Evolutionary conservation across 116 monocot species (phyloP), one percentile per base, ranked within the genome.

Genomic region (Dioscorea cayenensis): DNA sequence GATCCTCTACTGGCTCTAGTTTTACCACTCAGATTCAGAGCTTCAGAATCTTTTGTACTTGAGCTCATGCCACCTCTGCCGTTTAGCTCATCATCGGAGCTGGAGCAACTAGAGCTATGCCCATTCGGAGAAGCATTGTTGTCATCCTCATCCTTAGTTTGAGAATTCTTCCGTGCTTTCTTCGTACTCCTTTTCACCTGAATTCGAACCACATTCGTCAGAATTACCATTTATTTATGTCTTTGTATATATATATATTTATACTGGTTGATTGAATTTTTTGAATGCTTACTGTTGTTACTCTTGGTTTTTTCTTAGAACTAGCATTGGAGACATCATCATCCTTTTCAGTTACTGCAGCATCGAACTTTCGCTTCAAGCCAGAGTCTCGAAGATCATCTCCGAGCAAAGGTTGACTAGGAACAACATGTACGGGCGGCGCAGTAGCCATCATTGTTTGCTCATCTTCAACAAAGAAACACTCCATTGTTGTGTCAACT

Each of bases 1-100:
- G 94, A 79, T 12, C 94, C 90, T 9, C 87, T 77, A 17, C 79
- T 70, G 11, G 87, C 87, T 74, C 85, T 75, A 21, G 51, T 74
- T 69, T 86, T 92, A 14, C 71, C 84, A n/a, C 73, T 78, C 49
- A 66, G 23, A 52, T 77, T 81, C 6, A 72, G 64, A 63, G 75
- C 78, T 0, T 66, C 49, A 14, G 80, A 36, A 3, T 51, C 77
- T 71, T 82, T 87, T 21, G 59, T 20, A 7, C 63, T 72, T 1
- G 77, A 51, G 38, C 75, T 75, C 7, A 65, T 51, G 16, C 69
- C 72, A 21, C 27, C 32, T 19, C 76, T 66, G 12, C 66, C 73
- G 13, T 66, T 76, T 2, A 65, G 55, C 21, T 79, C 87, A 23
- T 93, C 77, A 68, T 85, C 89, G 2, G 86, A 88, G 66, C 82